Percentiles rank a stretch among this genome's conserved stretches.
phyloP scores from a whole-genome alignment of 2,329 filamentous ascomycete species.

The Phyllosticta citribraziliensis region DNA sequence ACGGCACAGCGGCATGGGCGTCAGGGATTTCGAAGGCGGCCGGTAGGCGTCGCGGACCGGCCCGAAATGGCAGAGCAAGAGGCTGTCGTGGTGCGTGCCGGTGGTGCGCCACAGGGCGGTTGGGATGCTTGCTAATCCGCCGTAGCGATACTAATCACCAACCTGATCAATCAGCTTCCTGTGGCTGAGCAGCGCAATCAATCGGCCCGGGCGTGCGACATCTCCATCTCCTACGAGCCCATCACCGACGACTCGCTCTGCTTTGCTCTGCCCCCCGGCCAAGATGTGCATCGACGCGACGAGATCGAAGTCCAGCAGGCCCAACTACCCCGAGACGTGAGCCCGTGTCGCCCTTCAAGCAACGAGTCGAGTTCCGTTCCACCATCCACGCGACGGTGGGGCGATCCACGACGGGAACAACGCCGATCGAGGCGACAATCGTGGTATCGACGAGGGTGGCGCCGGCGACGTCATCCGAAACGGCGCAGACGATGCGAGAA shows the following conservation, averaged over 20 bases:
- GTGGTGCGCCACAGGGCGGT: not conserved
- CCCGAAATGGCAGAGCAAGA: not conserved
- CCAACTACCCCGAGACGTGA: not conserved
- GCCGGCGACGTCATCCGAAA: not conserved
- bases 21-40: not conserved
- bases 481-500: not conserved
- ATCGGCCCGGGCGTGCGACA: not conserved
- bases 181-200: not conserved
- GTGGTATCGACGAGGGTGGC: not conserved
- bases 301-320: too few relatives aligned
- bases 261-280: not conserved
- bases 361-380: not conserved
- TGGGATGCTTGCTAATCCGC: not conserved
- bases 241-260: not conserved
- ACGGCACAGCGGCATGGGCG: not conserved
- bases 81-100: too few relatives aligned
- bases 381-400: not conserved
- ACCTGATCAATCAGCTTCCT: not conserved
- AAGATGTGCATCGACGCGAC: not conserved
- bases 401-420: not conserved
- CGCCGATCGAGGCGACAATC: not conserved
- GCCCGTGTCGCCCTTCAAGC: not conserved
- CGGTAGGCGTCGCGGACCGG: not conserved
- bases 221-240: not conserved
- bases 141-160: not conserved